Conservation (phyloP, 257 asterid species). For the Buddleja alternifolia region DNA sequence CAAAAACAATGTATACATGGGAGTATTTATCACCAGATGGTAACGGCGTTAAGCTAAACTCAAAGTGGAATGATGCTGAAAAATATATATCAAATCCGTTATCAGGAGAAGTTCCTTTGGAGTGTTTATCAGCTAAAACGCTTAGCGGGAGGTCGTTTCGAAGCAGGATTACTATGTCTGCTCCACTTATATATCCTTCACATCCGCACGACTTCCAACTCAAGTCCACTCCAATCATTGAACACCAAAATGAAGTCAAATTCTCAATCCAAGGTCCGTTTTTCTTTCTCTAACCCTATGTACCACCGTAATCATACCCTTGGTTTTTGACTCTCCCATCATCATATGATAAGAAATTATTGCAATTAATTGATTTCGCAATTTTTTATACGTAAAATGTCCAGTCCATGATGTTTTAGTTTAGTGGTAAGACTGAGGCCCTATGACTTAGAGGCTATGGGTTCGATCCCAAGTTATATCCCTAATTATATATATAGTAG, state of each 20-base stretch:
- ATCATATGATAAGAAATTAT: too few relatives aligned
- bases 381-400: too few relatives aligned
- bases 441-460: too few relatives aligned
- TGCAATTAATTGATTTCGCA: too few relatives aligned
- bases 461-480: too few relatives aligned
- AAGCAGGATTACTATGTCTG: conserved; percentile 72
- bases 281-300: background rate
- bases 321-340: too few relatives aligned
- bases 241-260: conserved; percentile 42
- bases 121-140: conserved; percentile 80
- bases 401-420: too few relatives aligned
- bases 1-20: conserved; percentile 53
- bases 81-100: conserved; percentile 85
- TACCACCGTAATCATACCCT: background rate
- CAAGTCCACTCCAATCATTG: conserved; percentile 32
- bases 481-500: too few relatives aligned
- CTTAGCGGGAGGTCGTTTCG: conserved; percentile 71
- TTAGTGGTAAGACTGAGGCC: too few relatives aligned
- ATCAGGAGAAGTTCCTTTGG: conserved; percentile 90
- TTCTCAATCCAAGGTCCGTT: conserved; percentile 42
- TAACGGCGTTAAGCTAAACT: conserved; percentile 37
- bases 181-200: conserved; percentile 76
- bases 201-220: conserved; percentile 27
- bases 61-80: conserved; percentile 95
- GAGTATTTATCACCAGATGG: conserved; percentile 60